Evolutionary conservation across 2,329 filamentous ascomycete genomes (phyloP), one percentile per base, ranked within the genome.

Genomic region (Colletotrichum musicola): DNA sequence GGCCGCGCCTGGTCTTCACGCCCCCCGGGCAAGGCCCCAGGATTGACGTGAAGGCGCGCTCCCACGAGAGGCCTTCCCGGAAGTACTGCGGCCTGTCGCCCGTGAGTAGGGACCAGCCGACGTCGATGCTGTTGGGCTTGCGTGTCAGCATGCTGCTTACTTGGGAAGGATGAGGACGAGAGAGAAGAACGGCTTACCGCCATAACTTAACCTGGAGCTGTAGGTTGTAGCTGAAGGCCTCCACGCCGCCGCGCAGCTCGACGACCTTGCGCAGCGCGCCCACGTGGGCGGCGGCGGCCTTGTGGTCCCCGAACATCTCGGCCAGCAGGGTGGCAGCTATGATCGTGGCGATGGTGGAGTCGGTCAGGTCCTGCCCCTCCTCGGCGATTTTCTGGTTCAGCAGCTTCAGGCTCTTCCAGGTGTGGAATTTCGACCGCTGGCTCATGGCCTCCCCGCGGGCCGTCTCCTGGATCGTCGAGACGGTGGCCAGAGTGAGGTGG

Each of bases 171-270:
- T 35, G 4, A 6, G 25, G 5, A 4, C 42, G n/a, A 13, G 2
- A 16, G 13, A n/a, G 13, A 14, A 14, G 4, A 69, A 25, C 22
- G 22, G 22, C 76, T 60, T 47, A 77, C 76, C 75, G 75, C 2
- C 74, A 75, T 4, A 78, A 69, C 20, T 78, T 78, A 27, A 75
- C 69, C 27, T 76, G 71, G 2, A 78, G 30, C 30, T 77, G 73
- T 0, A 69, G 58, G 4, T 77, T 78, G 10, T 73, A 55, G 1
- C 51, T 56, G 7, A 77, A 75, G 0, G 27, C 71, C 4, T 70
- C 60, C 0, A 78, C 10, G 0, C 75, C 77, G 18, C 77, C 77
- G 4, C 74, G 71, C 54, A 77, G 59, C 7, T 68, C 55, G 0
- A 78, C 73, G 4, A 78, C 76, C 10, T 72, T 57, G 4, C 71